Evolutionary conservation across 2,329 filamentous ascomycete genomes (phyloP).

Genomic region (Escovopsis sp.): DNA sequence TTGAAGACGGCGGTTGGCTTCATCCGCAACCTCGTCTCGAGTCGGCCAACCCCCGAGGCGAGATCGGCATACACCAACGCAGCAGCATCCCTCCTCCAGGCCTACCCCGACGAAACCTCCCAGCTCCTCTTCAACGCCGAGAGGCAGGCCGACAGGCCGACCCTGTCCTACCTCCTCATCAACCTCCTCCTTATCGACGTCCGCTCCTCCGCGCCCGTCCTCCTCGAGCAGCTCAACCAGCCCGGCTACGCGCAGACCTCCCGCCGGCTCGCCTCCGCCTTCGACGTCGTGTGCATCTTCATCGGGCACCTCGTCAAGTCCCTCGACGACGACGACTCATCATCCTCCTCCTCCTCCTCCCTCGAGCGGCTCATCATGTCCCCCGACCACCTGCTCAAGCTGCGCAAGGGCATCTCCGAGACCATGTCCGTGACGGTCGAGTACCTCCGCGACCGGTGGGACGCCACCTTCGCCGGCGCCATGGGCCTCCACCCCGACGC

Average conservation of each 20-base stretch:
- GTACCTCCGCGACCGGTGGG: constrained; percentile 56
- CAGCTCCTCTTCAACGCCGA: constrained; percentile 37
- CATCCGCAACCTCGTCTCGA: constrained; percentile 38
- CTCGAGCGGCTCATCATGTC: constrained; percentile 30
- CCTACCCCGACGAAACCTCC: constrained; percentile 33
- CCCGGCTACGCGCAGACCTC: constrained; percentile 36
- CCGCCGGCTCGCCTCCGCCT: constrained; percentile 42
- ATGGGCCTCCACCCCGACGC: constrained; percentile 46
- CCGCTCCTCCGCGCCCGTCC: constrained; percentile 43
- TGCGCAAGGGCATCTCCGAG: constrained; percentile 46
- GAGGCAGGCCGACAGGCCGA: constrained; percentile 8
- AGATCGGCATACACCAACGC: constrained; percentile 46
- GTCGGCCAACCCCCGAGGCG: constrained; percentile 38
- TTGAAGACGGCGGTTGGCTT: constrained; percentile 30
- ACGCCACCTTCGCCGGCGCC: constrained; percentile 47
- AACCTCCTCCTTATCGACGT: constrained; percentile 54
- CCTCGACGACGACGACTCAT: constrained; percentile 12
- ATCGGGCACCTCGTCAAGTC: constrained; percentile 41
- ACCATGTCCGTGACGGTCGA: constrained; percentile 49
- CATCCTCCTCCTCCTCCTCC: constrained; percentile 8
- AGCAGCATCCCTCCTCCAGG: constrained; percentile 40
- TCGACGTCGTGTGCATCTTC: constrained; percentile 48
- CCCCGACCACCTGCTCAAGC: constrained; percentile 44
- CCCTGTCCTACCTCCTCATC: constrained; percentile 45
- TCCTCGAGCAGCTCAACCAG: constrained; percentile 43